These are phyloP conservation scores for Boletus pseudo-olivaceus DNA, from an alignment of 768 basidiomycete genomes.

Conservation along the genomic window DNA sequence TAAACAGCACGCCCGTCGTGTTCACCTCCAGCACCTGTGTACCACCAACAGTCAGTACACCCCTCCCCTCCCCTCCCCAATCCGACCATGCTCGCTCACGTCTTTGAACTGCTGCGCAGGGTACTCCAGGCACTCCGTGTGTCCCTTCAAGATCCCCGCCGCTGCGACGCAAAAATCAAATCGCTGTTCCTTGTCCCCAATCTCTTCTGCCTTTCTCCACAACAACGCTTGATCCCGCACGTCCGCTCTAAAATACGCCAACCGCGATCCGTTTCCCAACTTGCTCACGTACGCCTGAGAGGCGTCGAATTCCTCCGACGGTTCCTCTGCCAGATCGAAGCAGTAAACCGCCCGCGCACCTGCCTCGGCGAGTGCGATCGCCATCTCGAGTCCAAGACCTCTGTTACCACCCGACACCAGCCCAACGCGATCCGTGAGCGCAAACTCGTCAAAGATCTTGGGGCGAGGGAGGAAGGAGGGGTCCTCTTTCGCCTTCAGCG, in stretches of 20 bases:
- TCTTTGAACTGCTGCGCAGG: slow-evolving; percentile 61
- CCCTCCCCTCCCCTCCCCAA: no score
- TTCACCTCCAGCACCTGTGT: slow-evolving; percentile 63
- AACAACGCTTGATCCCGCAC: slow-evolving; percentile 59
- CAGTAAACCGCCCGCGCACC: slow-evolving; percentile 71
- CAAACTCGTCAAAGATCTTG: slow-evolving; percentile 61
- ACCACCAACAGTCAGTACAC: neutral
- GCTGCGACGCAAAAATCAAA: slow-evolving; percentile 78
- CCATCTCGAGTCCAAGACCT: slow-evolving; percentile 83
- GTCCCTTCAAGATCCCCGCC: slow-evolving; percentile 62
- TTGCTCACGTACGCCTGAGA: slow-evolving; percentile 50
- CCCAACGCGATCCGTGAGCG: slow-evolving; percentile 52
- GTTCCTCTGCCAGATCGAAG: slow-evolving; percentile 54
- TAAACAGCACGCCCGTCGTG: slow-evolving; percentile 56
- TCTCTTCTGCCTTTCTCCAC: slow-evolving; percentile 55
- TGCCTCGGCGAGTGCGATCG: slow-evolving; percentile 66
- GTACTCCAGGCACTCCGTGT: slow-evolving; percentile 65
- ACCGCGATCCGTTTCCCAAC: slow-evolving; percentile 40
- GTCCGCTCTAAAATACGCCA: slow-evolving; percentile 64
- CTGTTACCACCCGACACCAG: slow-evolving; percentile 64
- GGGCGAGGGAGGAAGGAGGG: slow-evolving; percentile 33
- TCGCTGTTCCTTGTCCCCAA: slow-evolving; percentile 64
- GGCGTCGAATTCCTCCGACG: slow-evolving; percentile 56
- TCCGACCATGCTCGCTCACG: slow-evolving; percentile 31
- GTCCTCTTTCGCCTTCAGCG: slow-evolving; percentile 41